These are phyloP conservation scores for Kurtzmaniella quercitrusa DNA, from an alignment of 1,139 yeast genomes.

Conservation along the genomic window DNA sequence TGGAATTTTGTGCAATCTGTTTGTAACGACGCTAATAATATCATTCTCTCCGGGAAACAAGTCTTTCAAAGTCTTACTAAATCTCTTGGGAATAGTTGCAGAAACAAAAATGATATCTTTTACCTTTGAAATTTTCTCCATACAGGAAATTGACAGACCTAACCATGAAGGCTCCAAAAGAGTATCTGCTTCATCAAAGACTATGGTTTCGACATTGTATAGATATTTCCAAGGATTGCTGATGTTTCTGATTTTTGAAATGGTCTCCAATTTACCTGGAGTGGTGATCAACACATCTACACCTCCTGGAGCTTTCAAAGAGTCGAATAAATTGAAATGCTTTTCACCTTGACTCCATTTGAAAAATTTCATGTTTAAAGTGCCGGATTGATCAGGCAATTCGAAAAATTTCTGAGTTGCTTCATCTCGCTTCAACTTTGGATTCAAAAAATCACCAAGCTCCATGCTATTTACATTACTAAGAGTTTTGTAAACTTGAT, in stretches of 20 bases:
- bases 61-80: slow-evolving; percentile 56
- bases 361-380: slow-evolving; percentile 41
- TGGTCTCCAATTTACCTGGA: slow-evolving; percentile 60
- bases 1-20: slow-evolving; percentile 80
- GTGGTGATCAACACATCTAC: slow-evolving; percentile 82
- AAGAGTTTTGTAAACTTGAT: slow-evolving; percentile 64
- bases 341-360: slow-evolving; percentile 57
- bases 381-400: slow-evolving; percentile 19
- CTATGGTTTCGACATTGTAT: slow-evolving; percentile 52
- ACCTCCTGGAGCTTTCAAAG: slow-evolving; percentile 40
- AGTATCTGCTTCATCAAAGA: slow-evolving; percentile 95
- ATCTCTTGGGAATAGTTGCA: slow-evolving; percentile 84
- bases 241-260: slow-evolving; percentile 40
- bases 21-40: slow-evolving; percentile 65
- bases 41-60: slow-evolving; percentile 59
- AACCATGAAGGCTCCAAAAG: slow-evolving; percentile 81
- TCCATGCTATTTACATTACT: slow-evolving; percentile 28
- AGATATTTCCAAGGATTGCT: slow-evolving; percentile 47
- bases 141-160: slow-evolving; percentile 56
- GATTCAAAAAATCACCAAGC: slow-evolving; percentile 17
- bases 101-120: slow-evolving; percentile 73
- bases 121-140: slow-evolving; percentile 51
- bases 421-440: slow-evolving; percentile 13
- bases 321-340: slow-evolving; percentile 45
- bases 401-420: slow-evolving; percentile 21